Evolutionary conservation across 768 basidiomycete genomes (phyloP).

Genomic region (Serpula lacrymans): DNA sequence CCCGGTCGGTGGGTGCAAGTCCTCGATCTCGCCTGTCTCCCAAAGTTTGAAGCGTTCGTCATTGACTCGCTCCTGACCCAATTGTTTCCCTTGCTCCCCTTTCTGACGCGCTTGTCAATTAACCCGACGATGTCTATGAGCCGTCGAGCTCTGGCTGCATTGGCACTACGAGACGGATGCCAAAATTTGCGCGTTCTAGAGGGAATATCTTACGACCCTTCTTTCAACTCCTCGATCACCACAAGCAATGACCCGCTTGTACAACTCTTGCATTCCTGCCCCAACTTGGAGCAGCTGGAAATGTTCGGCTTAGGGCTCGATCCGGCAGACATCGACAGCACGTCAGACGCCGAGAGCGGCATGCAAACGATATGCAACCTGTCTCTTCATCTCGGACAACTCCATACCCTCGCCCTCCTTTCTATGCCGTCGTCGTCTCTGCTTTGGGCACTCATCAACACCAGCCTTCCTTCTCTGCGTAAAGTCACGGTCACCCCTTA

Average conservation of each 20-base stretch:
- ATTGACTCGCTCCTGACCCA: slow-evolving; percentile 62
- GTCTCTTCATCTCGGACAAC: slow-evolving; percentile 48
- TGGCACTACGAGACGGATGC: slow-evolving; percentile 50
- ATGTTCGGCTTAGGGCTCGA: slow-evolving; percentile 60
- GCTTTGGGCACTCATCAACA: slow-evolving; percentile 53
- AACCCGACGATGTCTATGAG: slow-evolving; percentile 60
- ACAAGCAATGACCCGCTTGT: slow-evolving; percentile 53
- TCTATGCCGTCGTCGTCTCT: slow-evolving; percentile 68
- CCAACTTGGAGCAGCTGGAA: slow-evolving; percentile 60
- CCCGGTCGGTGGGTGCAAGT: slow-evolving; percentile 85
- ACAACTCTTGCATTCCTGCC: slow-evolving; percentile 50
- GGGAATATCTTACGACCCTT: slow-evolving; percentile 51
- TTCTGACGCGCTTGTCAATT: slow-evolving; percentile 50
- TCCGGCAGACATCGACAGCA: slow-evolving; percentile 43
- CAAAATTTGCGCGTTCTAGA: slow-evolving; percentile 47
- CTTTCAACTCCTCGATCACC: slow-evolving; percentile 21
- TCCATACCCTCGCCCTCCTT: slow-evolving; percentile 59
- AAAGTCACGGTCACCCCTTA: slow-evolving; percentile 74
- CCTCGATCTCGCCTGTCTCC: slow-evolving; percentile 65
- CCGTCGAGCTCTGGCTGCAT: slow-evolving; percentile 49
- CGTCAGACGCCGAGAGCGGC: slow-evolving; percentile 18
- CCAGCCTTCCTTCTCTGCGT: slow-evolving; percentile 58
- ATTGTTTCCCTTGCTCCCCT: slow-evolving; percentile 67
- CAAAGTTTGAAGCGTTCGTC: slow-evolving; percentile 42
- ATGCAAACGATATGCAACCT: slow-evolving; percentile 29